phyloP scores from a whole-genome alignment of 345 rosid genomes.

The Aurinia saxatilis region DNA sequence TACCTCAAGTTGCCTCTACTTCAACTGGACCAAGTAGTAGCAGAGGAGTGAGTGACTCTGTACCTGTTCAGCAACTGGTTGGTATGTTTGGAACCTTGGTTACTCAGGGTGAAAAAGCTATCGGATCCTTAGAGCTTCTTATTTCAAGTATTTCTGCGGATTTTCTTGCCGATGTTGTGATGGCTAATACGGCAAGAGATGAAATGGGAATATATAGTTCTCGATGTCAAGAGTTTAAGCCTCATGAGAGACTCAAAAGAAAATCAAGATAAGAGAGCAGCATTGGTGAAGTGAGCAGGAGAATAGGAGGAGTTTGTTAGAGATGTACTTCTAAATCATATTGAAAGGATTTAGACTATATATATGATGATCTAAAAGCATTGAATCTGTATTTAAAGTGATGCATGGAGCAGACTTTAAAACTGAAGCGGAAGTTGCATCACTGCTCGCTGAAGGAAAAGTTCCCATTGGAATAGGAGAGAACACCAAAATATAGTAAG shows the following conservation, averaged over 20 bases:
- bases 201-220: no score
- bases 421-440: constrained; percentile 62
- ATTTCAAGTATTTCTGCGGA: constrained; percentile 90
- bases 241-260: no score
- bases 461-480: constrained; percentile 84
- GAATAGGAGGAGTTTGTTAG: no score
- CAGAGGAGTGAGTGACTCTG: constrained; percentile 46
- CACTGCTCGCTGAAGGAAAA: constrained; percentile 62
- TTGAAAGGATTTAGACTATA: neutral
- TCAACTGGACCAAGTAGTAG: constrained; percentile 36
- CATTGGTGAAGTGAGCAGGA: no score
- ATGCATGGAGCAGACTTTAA: constrained; percentile 93
- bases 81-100: constrained; percentile 90
- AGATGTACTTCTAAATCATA: constrained; percentile 4
- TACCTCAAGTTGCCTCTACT: constrained; percentile 40
- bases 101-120: constrained; percentile 94
- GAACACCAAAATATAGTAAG: constrained; percentile 64
- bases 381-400: constrained; percentile 34
- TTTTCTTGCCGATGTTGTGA: constrained; percentile 94
- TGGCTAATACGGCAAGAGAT: no score
- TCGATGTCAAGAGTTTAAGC: no score
- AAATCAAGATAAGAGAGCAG: no score
- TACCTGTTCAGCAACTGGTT: constrained; percentile 89
- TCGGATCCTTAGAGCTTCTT: constrained; percentile 77
- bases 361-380: constrained; percentile 14